Evolutionary conservation across 2,329 filamentous ascomycete species (phyloP), one percentile per base, ranked within the genome.

Genomic region (Fusarium beomiforme): DNA sequence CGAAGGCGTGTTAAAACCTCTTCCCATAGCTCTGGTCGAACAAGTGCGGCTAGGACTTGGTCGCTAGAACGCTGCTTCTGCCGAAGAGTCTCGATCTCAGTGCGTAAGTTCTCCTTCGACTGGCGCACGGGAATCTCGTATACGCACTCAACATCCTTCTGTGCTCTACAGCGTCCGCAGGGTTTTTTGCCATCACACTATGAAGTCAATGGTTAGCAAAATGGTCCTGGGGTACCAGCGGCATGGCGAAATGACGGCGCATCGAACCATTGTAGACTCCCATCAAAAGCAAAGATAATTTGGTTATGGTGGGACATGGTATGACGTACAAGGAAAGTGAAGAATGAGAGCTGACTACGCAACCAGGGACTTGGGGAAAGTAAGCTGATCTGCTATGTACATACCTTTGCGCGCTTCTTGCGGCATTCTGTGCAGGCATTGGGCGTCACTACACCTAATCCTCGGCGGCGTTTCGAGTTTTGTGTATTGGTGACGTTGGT

Each of bases 71-170:
- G 85, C 74, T 90, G 86, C 43, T 86, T 85, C 19, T 83, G 82
- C 50, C 86, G 86, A 37, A 91, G 79, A 29, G 79, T 79, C 57
- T 91, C 89, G 65, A 91, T 89, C 73, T 91, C 89, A 74, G 81
- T 82, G 46, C 89, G 85, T 8, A 91, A 83, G 56, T 86, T 85
- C 66, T 90, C 89, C 67, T 91, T 91, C 14, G 88, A 90, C 71
- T 90, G 88, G 46, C 89, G 88, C 8, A 91, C 85, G 1, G 89
- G 89, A 11, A 89, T 76, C 70, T 91, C 88, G 80, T 91, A 91
- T 26, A 89, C 76, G 67, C 89, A 91, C 26, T 89, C 85, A 41
- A 85, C 79, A 34, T 86, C 85, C 58, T 85, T 86, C 68, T 90
- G 88, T 1, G 80, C 70, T 63, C 81, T 84, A 79, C 89, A 91